Evolutionary conservation across 129 eudicot genomes (phyloP).

Genomic region (Smallanthus sonchifolius): DNA sequence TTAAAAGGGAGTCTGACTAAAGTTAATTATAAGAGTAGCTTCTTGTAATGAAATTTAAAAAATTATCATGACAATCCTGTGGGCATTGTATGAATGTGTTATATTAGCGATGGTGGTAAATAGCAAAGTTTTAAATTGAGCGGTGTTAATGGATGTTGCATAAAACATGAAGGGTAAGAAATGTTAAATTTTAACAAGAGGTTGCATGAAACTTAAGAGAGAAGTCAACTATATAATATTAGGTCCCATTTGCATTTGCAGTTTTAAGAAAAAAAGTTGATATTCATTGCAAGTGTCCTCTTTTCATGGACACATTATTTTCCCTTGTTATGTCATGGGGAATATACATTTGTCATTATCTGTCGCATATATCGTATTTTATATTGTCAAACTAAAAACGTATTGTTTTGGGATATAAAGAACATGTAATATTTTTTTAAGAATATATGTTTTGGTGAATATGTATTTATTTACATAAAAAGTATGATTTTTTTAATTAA

Average conservation of each 20-base stretch:
- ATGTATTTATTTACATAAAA: too few species aligned
- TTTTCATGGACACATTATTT: conserved; percentile 1
- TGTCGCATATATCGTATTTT: too few species aligned
- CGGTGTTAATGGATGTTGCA: not conserved
- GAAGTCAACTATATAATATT: not conserved
- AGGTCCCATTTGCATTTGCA: not conserved
- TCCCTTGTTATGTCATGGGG: not conserved
- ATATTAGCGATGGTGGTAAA: not conserved
- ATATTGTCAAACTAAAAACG: too few species aligned
- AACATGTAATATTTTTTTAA: too few species aligned
- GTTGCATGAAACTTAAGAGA: conserved; percentile 12
- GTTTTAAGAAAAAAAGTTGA: not conserved
- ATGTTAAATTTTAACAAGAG: not conserved
- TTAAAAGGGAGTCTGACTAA: too few species aligned
- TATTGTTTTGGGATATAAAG: too few species aligned
- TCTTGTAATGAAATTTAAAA: too few species aligned
- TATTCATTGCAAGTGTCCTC: conserved; percentile 20
- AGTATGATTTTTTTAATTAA: too few species aligned
- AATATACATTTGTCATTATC: not conserved
- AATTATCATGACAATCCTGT: too few species aligned
- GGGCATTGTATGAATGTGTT: too few species aligned
- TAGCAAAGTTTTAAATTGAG: not conserved
- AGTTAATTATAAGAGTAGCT: too few species aligned
- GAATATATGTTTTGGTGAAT: too few species aligned
- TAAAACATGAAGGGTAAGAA: not conserved